phyloP scores from a whole-genome alignment of 1,139 yeast species.

The Magnusiomyces paraingens region DNA sequence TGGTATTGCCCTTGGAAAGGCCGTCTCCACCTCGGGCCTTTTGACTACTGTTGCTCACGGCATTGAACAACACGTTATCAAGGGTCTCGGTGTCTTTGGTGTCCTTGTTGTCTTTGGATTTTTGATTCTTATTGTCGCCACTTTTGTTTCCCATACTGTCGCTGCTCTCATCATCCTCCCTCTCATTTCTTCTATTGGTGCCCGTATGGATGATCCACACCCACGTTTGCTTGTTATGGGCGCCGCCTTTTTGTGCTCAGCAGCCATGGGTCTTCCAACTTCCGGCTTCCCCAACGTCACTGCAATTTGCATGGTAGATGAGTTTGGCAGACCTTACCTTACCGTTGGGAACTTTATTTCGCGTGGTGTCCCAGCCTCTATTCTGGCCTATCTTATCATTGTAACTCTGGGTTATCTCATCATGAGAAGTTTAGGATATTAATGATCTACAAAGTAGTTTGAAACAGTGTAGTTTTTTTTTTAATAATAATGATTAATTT shows the following conservation, averaged over 20 bases:
- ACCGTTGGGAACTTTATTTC: constrained; percentile 78
- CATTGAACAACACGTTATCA: constrained; percentile 53
- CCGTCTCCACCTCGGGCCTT: constrained; percentile 82
- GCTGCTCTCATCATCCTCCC: constrained; percentile 91
- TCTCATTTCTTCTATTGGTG: constrained; percentile 79
- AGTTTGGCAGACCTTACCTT: constrained; percentile 77
- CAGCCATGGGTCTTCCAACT: constrained; percentile 95
- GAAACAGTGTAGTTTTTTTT: constrained; percentile 1
- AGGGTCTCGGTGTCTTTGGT: constrained; percentile 55
- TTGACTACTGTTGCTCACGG: constrained; percentile 67
- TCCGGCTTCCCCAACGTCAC: constrained; percentile 97
- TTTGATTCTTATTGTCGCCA: constrained; percentile 74
- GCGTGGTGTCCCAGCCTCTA: constrained; percentile 81
- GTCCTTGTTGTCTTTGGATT: constrained; percentile 72
- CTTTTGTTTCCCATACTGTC: constrained; percentile 92
- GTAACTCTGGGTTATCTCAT: constrained; percentile 75
- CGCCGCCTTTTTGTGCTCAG: constrained; percentile 76
- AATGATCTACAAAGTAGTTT: constrained; percentile 5
- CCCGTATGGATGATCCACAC: constrained; percentile 58
- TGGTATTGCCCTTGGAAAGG: constrained; percentile 88
- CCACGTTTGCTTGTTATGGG: constrained; percentile 74
- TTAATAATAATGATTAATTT: neutral
- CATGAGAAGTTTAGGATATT: constrained; percentile 49
- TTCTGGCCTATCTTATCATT: constrained; percentile 61
- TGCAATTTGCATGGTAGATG: constrained; percentile 88